Evolutionary conservation across 225 moss, liverwort and hornwort species (phyloP), one percentile per base, ranked within the genome.

Genomic region (Takakia lepidozioides): DNA sequence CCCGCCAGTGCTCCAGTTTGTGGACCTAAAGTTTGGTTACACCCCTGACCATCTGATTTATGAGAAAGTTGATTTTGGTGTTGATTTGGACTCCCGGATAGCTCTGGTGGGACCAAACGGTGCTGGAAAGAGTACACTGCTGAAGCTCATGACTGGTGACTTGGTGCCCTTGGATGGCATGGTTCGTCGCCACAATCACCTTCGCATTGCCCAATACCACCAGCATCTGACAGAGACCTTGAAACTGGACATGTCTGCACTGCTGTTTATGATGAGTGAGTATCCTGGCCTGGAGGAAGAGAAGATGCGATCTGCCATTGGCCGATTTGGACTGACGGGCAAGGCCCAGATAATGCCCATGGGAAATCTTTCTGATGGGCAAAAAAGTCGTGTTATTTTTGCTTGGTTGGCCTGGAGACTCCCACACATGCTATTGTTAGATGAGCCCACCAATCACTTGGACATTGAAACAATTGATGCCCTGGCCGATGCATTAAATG

Each of bases 231-330:
- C 90, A 0, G 90, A 90, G 27, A 86, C 86, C 27, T 25, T 90
- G 5, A 50, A 27, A 8, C 65, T 90, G 8, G 86, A 86, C 1
- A n/a, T 71, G 22, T 91, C 90, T 27, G 90, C 90, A 10, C 60
- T 91, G 46, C 80, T 78, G 46, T 91, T 83, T n/a, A 91, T 91
- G 90, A 91, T 81, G 90, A 37, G 2, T 3, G 86, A 86, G 58
- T 91, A 86, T 44, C 90, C 90, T 22, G 90, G 90, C 5, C 51
- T 91, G 39, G 90, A 91, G 59, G 90, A 91, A 59, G 90, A 91
- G 67, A 86, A 86, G 46, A 91, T 91, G 90, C 72, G 90, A 59
- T 86, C 90, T n/a, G 90, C 90, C 0, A 86, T 91, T 32, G 90
- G 90, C 11, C 86, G 66, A 15, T 91, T 91, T 25, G 90, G 90